Evolutionary conservation across 495 filamentous ascomycete species (phyloP).

Genomic region (Clavariopsis aquatica): DNA sequence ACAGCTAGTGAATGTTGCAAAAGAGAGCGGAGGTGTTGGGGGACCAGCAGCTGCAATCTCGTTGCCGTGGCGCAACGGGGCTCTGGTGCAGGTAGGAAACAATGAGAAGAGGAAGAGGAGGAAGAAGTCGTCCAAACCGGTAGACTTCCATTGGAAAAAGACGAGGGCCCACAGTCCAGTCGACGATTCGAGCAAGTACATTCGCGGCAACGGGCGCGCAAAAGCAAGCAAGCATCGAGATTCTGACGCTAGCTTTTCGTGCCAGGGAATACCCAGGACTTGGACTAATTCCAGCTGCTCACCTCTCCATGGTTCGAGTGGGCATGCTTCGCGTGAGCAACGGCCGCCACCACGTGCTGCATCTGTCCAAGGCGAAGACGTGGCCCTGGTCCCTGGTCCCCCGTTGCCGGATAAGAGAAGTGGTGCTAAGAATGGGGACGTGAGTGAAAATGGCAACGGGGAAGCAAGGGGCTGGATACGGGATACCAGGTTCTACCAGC

Average conservation of each 20-base stretch:
- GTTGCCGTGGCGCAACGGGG: slow-evolving; percentile 5
- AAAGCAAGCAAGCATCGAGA: slow-evolving; percentile 2
- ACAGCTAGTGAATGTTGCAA: slow-evolving; percentile 2
- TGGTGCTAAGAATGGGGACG: not conserved
- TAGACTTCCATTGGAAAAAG: not conserved
- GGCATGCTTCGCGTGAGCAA: not conserved
- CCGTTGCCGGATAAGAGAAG: slow-evolving; percentile 2
- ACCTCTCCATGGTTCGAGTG: not conserved
- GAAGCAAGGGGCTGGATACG: slow-evolving; percentile 2
- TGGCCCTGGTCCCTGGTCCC: slow-evolving; percentile 3
- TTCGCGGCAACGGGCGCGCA: not conserved
- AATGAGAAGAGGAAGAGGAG: slow-evolving; percentile 3
- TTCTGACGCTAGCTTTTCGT: slow-evolving; percentile 31
- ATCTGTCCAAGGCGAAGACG: not conserved
- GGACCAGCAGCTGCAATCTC: slow-evolving; percentile 6
- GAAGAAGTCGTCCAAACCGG: not conserved
- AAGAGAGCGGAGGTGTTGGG: slow-evolving; percentile 20
- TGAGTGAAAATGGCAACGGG: not conserved
- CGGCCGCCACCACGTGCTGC: not conserved
- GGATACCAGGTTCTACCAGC: slow-evolving; percentile 33
- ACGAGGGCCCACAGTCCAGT: not conserved
- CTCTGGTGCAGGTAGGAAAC: not conserved
- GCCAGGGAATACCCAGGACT: slow-evolving; percentile 10
- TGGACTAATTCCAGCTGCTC: not conserved
- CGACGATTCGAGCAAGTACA: not conserved